These are phyloP conservation scores for Rhinocladiella similis DNA, from an alignment of 2,329 filamentous ascomycete genomes.

Conservation along the genomic window DNA sequence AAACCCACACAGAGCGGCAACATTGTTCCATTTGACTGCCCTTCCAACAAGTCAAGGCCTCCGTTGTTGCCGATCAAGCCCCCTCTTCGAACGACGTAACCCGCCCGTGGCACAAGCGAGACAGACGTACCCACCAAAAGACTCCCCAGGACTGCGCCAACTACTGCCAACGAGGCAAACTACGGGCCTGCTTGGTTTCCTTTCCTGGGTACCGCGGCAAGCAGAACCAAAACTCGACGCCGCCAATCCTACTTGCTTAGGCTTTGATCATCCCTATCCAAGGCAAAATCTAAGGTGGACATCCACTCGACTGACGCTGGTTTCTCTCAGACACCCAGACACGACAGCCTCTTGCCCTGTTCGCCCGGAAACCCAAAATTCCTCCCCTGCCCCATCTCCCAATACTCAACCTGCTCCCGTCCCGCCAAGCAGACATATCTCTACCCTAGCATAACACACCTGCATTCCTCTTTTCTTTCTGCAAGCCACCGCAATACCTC, in stretches of 20 bases:
- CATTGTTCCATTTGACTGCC: slow-evolving; percentile 5
- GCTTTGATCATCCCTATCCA: slow-evolving; percentile 13
- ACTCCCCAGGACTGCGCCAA: background rate
- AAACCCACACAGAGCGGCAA: slow-evolving; percentile 7
- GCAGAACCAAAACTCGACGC: slow-evolving; percentile 1
- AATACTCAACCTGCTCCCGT: background rate
- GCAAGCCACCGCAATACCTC: background rate
- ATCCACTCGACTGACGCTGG: background rate
- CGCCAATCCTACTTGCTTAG: slow-evolving; percentile 10
- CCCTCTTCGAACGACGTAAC: slow-evolving; percentile 10
- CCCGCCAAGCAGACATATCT: background rate
- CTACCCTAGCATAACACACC: too few relatives aligned
- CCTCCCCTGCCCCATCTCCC: too few relatives aligned
- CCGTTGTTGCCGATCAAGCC: slow-evolving; percentile 16
- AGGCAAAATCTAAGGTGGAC: slow-evolving; percentile 2
- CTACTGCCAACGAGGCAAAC: background rate
- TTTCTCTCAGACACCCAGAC: background rate
- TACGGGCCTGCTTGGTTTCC: background rate
- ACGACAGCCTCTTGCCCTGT: background rate
- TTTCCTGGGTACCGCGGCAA: background rate
- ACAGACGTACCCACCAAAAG: background rate
- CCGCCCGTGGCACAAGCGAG: background rate
- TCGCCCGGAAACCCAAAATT: background rate
- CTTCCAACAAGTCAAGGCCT: slow-evolving; percentile 2
- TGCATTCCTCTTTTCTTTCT: background rate